Base-by-base conservation (phyloP, 352 stramenopile genomes). In the Globisporangium rhizosaccharum region DNA sequence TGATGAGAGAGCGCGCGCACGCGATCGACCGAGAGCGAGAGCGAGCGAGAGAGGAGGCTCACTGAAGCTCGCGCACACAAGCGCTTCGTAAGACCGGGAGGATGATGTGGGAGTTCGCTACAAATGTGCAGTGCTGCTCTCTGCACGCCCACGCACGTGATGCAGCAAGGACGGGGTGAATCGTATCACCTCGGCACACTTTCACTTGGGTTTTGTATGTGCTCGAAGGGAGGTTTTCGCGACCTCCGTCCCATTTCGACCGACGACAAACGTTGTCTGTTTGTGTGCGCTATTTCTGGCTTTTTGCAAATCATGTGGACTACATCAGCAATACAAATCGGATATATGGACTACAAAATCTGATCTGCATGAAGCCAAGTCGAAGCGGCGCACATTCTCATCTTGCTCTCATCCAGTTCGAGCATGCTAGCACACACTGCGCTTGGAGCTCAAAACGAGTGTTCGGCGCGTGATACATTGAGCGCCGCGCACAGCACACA, bases 1-100 rank as follows among this genome's bases (percentile, higher is more conserved):
- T 36, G 9, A 36, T 9, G 33, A 39, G 33, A 39, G 33, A 10
- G 33, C 33, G 33, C 33, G 33, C 33, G 5, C 33, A 12, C 33
- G 18, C 41, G 14, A 47, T 23, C 41, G 41, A 47, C 15, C 41
- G 28, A 36, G 25, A 15, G 23, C 5, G 11, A 15, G 30, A n/a
- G 51, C 11, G 53, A 7, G 14, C 1, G 33, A 14, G 33, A 14
- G 33, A 12, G 7, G 33, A 39, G 33, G 33, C 7, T 39, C 33
- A 39, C 7, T 39, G 0, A 39, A 14, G 33, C 33, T 39, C 33
- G 33, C 33, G 9, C 30, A 36, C 30, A 36, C 30, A 36, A 5
- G 12, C 7, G 41, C 18, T 36, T 25, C 41, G 53, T 64, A 64
- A 65, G 59, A 56, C 47, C 51, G 51, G 51, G 53, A 59, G 53